Conservation (phyloP, 192 early-diverging fungal species). For the Jimgerdemannia flammicorona region DNA sequence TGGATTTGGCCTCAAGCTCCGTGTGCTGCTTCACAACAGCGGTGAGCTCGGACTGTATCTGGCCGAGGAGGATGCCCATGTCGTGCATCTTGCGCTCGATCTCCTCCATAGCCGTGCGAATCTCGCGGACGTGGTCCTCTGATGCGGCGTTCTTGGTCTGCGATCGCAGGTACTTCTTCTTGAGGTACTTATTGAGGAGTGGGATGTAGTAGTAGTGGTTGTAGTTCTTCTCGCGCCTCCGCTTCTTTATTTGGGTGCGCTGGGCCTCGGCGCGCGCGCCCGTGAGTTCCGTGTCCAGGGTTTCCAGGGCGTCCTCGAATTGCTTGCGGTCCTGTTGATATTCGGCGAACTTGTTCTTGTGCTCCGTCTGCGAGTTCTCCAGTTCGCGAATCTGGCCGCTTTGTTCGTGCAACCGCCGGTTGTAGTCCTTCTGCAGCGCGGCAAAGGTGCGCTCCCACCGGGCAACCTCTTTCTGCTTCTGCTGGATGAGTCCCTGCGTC, state of each 20-base stretch:
- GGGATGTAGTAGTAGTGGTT: background rate
- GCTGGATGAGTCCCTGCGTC: background rate
- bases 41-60: background rate
- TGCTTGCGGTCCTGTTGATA: background rate
- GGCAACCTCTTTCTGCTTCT: background rate
- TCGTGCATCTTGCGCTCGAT: background rate
- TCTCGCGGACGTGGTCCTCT: background rate
- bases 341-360: background rate
- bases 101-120: background rate
- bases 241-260: background rate
- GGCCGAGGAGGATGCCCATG: background rate
- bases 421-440: background rate
- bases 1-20: background rate
- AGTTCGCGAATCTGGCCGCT: background rate
- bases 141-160: background rate
- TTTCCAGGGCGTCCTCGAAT: background rate
- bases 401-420: background rate
- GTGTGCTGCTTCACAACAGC: background rate
- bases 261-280: background rate
- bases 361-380: background rate
- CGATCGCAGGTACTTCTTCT: background rate
- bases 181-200: background rate
- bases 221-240: background rate
- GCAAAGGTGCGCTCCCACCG: background rate
- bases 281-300: background rate